These are phyloP conservation scores for Massospora cicadina DNA, from an alignment of 371 early-diverging fungal species.

Conservation along the genomic window DNA sequence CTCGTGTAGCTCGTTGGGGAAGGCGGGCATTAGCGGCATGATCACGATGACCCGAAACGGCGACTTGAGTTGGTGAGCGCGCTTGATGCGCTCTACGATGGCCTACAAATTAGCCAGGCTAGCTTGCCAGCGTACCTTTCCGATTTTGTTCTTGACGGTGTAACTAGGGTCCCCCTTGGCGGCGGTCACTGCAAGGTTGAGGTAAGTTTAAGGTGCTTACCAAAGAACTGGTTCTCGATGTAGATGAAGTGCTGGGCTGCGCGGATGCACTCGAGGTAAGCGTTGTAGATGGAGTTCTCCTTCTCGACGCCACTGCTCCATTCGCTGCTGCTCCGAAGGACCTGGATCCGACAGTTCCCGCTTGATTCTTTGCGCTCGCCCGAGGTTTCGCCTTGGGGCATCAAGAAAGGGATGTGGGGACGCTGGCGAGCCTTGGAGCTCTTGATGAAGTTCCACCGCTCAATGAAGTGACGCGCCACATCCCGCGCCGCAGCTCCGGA, in stretches of 20 bases:
- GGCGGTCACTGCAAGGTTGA: no score
- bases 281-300: slow-evolving; percentile 60
- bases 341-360: slow-evolving; percentile 45
- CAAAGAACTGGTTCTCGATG: slow-evolving; percentile 94
- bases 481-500: slow-evolving; percentile 46
- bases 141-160: slow-evolving; percentile 15
- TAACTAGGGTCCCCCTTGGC: slow-evolving; percentile 10
- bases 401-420: slow-evolving; percentile 40
- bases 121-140: slow-evolving; percentile 10
- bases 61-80: slow-evolving; percentile 46
- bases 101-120: slow-evolving; percentile 20
- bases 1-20: slow-evolving; percentile 61
- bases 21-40: slow-evolving; percentile 57
- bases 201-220: no score
- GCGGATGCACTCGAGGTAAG: slow-evolving; percentile 56
- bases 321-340: slow-evolving; percentile 40
- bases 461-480: slow-evolving; percentile 72
- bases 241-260: slow-evolving; percentile 72
- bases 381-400: slow-evolving; percentile 50
- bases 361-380: no score
- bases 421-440: slow-evolving; percentile 40
- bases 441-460: slow-evolving; percentile 84
- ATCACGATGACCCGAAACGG: slow-evolving; percentile 15
- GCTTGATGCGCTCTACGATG: slow-evolving; percentile 56
- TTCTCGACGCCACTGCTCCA: slow-evolving; percentile 44